Evolutionary conservation across 257 asterid genomes (phyloP), one percentile per base, ranked within the genome.

Genomic region (Schizonepeta tenuifolia): DNA sequence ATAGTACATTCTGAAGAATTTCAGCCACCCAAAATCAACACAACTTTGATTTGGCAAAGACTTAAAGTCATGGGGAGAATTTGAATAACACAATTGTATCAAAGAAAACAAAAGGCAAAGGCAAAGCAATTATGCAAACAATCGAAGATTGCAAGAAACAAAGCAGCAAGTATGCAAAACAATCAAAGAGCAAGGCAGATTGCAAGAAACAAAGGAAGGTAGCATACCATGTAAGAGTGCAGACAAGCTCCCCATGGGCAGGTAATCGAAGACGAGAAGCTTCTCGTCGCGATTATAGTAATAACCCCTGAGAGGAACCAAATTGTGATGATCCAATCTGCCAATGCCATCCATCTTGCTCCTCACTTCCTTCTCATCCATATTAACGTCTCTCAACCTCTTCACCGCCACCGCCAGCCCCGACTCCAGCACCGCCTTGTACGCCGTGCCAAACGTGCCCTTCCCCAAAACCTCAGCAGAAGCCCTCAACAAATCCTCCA

Each of bases 391-490:
- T 55, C 88, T 88, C 86, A 94, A 54, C 83, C 99, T 80, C 86
- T 94, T 94, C 81, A 91, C 99, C 17, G 84, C 97, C 81, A 94
- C 89, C 4, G 78, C 75, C n/a, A 68, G 35, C 36, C 95, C 96
- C 14, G 70, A 38, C 36, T 91, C 96, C 60, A 92, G 78, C 36
- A 79, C 88, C 9, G 97, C 99, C 81, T 94, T 94, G 58, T 94
- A 94, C 0, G 96, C 77, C 0, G 98, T 94, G 24, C 96, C 99
- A 17, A 82, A 86, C 0, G 95, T 86, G 17, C 99, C 98, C 77
- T 92, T 94, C 21, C 98, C 97, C 79, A 93, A 80, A 47, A 94
- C 97, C 87, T 94, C 98, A 1, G 98, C 98, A 1, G 97, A 94
- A 1, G 99, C 97, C 76, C 83, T 89, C 80, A 94, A 68, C 70